Conservation (phyloP, 163 green algal species). For the Volvox carteri region DNA sequence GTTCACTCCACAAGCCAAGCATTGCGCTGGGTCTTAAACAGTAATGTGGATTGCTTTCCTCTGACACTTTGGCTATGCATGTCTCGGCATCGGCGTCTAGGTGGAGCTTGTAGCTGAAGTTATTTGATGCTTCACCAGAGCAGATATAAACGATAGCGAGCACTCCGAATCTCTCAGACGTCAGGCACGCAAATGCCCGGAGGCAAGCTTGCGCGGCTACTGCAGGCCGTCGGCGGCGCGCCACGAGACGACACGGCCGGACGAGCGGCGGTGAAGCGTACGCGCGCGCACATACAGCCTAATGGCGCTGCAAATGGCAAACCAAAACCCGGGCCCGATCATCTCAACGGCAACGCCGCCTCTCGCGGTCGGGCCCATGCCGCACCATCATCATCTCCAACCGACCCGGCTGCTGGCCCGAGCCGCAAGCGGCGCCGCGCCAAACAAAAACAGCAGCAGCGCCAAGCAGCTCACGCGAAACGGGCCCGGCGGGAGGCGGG, state of each 20-base stretch:
- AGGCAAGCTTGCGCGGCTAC: slow-evolving; percentile 27
- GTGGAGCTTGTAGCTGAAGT: too few species aligned
- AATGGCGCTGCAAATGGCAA: neutral
- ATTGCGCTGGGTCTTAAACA: too few species aligned
- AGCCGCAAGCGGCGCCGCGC: slow-evolving; percentile 28
- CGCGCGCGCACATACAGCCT: neutral
- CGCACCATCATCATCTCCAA: neutral
- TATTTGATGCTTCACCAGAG: too few species aligned
- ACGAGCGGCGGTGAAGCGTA: neutral
- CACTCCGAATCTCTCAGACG: too few species aligned
- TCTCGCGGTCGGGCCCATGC: neutral
- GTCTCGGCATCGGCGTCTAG: too few species aligned
- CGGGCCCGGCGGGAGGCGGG: neutral
- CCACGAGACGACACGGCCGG: neutral
- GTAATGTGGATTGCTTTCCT: too few species aligned
- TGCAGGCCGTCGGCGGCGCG: slow-evolving; percentile 25
- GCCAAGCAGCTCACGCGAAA: neutral
- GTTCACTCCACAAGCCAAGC: neutral
- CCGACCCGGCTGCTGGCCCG: neutral
- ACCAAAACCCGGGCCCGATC: neutral
- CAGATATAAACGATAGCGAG: too few species aligned
- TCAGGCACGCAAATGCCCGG: neutral
- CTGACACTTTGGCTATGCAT: too few species aligned
- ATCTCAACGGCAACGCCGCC: neutral
- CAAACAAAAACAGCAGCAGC: neutral